Conservation (phyloP, 2,329 filamentous ascomycete species). For the Beauveria scarabaeidicola region DNA sequence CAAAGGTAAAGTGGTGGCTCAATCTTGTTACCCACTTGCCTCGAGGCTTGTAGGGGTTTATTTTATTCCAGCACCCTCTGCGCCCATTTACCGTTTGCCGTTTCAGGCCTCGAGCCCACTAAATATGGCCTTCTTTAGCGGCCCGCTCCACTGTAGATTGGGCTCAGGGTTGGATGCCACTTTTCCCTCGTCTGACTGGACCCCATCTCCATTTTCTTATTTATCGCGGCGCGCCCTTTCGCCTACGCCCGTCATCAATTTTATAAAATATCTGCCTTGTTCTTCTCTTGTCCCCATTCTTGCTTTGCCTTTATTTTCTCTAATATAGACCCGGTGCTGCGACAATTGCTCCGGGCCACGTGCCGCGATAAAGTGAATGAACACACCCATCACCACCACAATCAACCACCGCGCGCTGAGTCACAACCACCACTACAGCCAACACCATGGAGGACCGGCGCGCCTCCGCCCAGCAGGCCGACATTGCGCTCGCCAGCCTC, state of each 20-base stretch:
- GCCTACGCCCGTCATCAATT: too few relatives aligned
- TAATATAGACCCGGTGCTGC: not conserved
- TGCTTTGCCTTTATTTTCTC: not conserved
- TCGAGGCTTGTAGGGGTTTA: not conserved
- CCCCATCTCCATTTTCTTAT: not conserved
- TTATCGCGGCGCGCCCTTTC: not conserved
- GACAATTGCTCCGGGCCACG: not conserved
- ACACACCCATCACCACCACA: not conserved
- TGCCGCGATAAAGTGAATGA: not conserved
- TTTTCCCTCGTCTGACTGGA: not conserved
- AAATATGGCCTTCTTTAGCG: not conserved
- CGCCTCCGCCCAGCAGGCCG: conserved; percentile 22
- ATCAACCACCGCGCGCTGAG: not conserved
- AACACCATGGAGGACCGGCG: conserved; percentile 10
- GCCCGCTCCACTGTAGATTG: not conserved
- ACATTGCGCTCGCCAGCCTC: conserved; percentile 36
- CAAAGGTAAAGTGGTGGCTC: too few relatives aligned
- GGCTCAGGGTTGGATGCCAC: not conserved
- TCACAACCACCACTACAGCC: not conserved
- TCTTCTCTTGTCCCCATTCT: not conserved
- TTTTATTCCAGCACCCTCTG: not conserved
- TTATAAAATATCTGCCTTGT: too few relatives aligned
- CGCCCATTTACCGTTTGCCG: not conserved
- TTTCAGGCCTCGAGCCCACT: not conserved
- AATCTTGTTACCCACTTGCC: too few relatives aligned